phyloP scores from a whole-genome alignment of 1,284 basidiomycete genomes.

The Rugosomyces carneus region DNA sequence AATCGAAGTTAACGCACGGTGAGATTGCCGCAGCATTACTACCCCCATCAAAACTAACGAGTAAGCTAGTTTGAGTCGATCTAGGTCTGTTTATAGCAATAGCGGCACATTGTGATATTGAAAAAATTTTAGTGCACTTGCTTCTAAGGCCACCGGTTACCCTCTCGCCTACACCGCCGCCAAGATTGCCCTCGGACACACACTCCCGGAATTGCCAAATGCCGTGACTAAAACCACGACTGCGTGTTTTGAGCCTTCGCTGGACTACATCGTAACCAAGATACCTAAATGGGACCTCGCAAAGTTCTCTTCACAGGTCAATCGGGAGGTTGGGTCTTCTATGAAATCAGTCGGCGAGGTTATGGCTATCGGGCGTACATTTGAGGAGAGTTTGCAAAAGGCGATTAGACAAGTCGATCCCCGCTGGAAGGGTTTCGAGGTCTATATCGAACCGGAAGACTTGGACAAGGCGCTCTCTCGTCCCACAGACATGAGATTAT shows the following conservation, averaged over 20 bases:
- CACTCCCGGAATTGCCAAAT: slow-evolving; percentile 96
- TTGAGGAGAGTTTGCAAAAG: slow-evolving; percentile 98
- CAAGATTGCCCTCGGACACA: slow-evolving; percentile 98
- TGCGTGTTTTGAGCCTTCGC: slow-evolving; percentile 98
- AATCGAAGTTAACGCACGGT: slow-evolving; percentile 95
- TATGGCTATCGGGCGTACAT: slow-evolving; percentile 99
- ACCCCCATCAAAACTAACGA: slow-evolving; percentile 4
- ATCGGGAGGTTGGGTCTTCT: slow-evolving; percentile 91
- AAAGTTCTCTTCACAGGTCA: slow-evolving; percentile 93
- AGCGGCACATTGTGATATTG: neutral
- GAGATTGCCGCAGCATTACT: slow-evolving; percentile 22
- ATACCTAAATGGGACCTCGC: slow-evolving; percentile 99
- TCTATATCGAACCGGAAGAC: slow-evolving; percentile 79
- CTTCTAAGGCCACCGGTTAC: slow-evolving; percentile 98
- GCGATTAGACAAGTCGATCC: slow-evolving; percentile 97
- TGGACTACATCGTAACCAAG: slow-evolving; percentile 99
- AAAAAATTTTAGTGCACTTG: slow-evolving; percentile 63
- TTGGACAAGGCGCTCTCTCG: slow-evolving; percentile 72
- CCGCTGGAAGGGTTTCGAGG: slow-evolving; percentile 77
- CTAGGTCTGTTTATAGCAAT: slow-evolving; percentile 32
- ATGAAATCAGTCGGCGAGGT: slow-evolving; percentile 99
- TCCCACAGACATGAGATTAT: slow-evolving; percentile 90
- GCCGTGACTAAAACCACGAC: slow-evolving; percentile 99
- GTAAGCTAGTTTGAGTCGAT: slow-evolving; percentile 46
- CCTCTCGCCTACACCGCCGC: slow-evolving; percentile 99